phyloP scores from a whole-genome alignment of 1,284 basidiomycete genomes.

The Amylostereum chailletii region DNA sequence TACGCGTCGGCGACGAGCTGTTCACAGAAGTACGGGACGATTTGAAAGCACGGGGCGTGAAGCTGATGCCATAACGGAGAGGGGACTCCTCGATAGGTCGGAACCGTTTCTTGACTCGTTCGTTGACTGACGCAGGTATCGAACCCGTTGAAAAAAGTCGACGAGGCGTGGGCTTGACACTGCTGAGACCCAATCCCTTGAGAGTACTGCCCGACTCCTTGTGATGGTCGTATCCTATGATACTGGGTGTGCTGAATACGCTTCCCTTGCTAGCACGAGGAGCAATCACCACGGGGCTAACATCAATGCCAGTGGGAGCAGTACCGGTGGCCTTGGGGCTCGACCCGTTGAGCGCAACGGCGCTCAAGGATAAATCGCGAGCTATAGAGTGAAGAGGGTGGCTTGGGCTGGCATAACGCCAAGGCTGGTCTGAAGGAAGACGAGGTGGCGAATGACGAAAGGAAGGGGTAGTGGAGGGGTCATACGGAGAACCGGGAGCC shows the following conservation, averaged over 20 bases:
- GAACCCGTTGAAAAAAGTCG: conserved; percentile 17
- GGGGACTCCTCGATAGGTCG: conserved; percentile 19
- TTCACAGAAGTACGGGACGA: conserved; percentile 14
- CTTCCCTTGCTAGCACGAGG: conserved; percentile 22
- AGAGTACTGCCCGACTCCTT: conserved; percentile 9
- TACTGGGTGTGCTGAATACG: conserved; percentile 22
- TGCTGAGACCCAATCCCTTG: conserved; percentile 9
- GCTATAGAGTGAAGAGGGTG: conserved; percentile 57
- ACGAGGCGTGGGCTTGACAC: conserved; percentile 18
- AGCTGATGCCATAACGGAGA: conserved; percentile 8
- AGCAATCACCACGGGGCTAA: conserved; percentile 23
- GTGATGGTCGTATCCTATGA: conserved; percentile 10
- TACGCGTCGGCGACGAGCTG: background rate
- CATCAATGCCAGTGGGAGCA: conserved; percentile 15
- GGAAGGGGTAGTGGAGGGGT: conserved; percentile 60
- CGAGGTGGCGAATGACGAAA: conserved; percentile 68
- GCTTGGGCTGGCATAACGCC: conserved; percentile 66
- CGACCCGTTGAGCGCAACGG: conserved; percentile 37
- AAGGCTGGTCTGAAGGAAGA: conserved; percentile 64
- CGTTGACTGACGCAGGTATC: conserved; percentile 17
- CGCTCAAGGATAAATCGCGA: conserved; percentile 54
- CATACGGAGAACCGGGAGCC: conserved; percentile 60
- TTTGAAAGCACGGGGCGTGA: conserved; percentile 5
- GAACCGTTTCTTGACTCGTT: conserved; percentile 14
- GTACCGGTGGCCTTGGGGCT: conserved; percentile 29